A percentile compares a stretch with the other conserved stretches of the same genome.
phyloP scores from a whole-genome alignment of 2,329 filamentous ascomycete species.

The Graphilbum sp. region DNA sequence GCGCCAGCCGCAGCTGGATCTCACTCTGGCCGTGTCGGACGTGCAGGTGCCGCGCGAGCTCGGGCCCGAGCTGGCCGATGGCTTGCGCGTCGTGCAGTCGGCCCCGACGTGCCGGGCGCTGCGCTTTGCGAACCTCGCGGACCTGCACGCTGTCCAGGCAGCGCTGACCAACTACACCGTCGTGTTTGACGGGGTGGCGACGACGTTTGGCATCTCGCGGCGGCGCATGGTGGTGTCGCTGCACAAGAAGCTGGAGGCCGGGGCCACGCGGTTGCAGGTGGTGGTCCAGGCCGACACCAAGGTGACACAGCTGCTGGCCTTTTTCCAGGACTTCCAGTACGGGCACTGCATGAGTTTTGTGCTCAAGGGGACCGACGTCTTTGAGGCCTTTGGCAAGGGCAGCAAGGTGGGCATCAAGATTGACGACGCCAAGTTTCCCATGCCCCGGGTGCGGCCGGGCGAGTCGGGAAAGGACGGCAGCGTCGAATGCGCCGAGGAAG shows the following conservation, averaged over 20 bases:
- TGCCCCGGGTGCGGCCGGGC: slow-evolving; percentile 45
- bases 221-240: slow-evolving; percentile 82
- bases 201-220: slow-evolving; percentile 65
- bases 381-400: slow-evolving; percentile 50
- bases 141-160: slow-evolving; percentile 64
- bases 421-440: slow-evolving; percentile 78
- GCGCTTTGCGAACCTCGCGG: slow-evolving; percentile 45
- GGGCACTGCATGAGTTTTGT: slow-evolving; percentile 81
- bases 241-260: slow-evolving; percentile 86
- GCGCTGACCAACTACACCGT: slow-evolving; percentile 70
- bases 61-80: slow-evolving; percentile 44
- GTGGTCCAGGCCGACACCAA: slow-evolving; percentile 54
- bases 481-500: slow-evolving; percentile 26
- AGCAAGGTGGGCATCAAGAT: slow-evolving; percentile 63
- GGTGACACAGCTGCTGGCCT: slow-evolving; percentile 62
- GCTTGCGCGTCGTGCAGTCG: slow-evolving; percentile 40
- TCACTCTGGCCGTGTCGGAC: slow-evolving; percentile 61
- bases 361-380: slow-evolving; percentile 68
- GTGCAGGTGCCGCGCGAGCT: slow-evolving; percentile 46
- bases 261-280: slow-evolving; percentile 63
- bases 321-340: slow-evolving; percentile 77
- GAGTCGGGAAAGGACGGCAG: slow-evolving; percentile 16
- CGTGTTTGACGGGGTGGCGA: slow-evolving; percentile 54
- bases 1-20: slow-evolving; percentile 58
- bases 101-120: slow-evolving; percentile 55